Evolutionary conservation across 805 yeast genomes (phyloP).

Genomic region (Yarrowia keelungensis): DNA sequence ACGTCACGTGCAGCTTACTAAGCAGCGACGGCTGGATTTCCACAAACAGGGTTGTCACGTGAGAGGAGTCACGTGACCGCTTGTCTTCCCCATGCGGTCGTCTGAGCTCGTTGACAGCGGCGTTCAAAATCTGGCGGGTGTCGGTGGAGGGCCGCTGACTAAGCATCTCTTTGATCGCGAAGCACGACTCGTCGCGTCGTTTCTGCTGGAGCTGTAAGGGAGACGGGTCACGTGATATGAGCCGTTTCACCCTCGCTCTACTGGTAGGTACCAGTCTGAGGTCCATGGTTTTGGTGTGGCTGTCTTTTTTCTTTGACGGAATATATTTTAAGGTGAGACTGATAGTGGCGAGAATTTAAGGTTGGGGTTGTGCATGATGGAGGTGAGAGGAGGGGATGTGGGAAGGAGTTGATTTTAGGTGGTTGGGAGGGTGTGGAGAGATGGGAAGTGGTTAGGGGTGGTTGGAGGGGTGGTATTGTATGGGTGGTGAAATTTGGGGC

Average conservation of each 20-base stretch:
- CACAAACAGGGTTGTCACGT: neutral
- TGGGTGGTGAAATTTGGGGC: neutral
- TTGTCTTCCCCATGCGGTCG: too few relatives aligned
- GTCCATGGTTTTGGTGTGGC: neutral
- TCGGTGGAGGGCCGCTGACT: conserved; percentile 15
- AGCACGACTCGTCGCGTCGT: conserved; percentile 2
- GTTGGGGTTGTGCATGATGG: neutral
- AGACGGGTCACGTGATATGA: conserved; percentile 14
- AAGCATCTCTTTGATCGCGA: conserved; percentile 1
- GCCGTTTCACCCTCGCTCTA: conserved; percentile 16
- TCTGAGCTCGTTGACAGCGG: neutral
- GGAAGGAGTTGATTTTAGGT: neutral
- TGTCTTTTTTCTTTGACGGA: too few relatives aligned
- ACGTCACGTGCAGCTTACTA: conserved; percentile 9
- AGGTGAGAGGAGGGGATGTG: neutral
- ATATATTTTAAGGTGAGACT: neutral
- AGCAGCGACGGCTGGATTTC: conserved; percentile 2
- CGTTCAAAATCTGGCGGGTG: neutral
- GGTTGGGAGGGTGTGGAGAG: neutral
- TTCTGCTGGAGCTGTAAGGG: conserved; percentile 6
- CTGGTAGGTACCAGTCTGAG: conserved; percentile 33
- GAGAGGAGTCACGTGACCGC: neutral
- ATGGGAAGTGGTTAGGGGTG: neutral
- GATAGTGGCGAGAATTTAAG: neutral
- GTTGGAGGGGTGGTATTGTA: neutral